Evolutionary conservation across 164 flowering plant genomes (phyloP), one percentile per base, ranked within the genome.

Genomic region (Pachysandra terminalis): DNA sequence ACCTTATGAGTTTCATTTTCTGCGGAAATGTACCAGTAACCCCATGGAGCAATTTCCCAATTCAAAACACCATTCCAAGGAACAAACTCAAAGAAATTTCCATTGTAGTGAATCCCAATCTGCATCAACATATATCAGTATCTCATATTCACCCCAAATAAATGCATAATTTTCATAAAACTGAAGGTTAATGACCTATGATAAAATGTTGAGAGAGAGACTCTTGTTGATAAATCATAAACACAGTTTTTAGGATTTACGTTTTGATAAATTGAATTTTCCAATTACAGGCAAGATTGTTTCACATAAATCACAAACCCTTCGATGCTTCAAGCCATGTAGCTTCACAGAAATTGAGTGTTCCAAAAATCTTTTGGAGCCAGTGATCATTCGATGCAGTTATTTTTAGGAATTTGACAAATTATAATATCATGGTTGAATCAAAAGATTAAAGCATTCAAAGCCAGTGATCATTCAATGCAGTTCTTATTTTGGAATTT

Each of bases 31-130:
- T 70, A 71, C 99, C 99, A 95, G 69, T 77, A 77, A 65, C 99
- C 99, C 99, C 99, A 95, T 73, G 81, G 83, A 75, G 85, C 71
- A 64, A 92, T 67, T 78, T 95, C 97, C 96, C 96, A 95, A 19
- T 48, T 77, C n/a, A 95, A 84, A 69, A 68, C 75, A 58, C 94
- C 96, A 80, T 86, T 89, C 99, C 99, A 95, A 65, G 99, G 99
- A 17, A 90, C 99, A 82, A 92, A 95, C 81, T 95, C 99, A 82
- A 90, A 89, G 77, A 95, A 89, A 56, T 55, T 73, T 63, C 93
- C 97, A 69, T 73, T 82, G 75, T 75, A 85, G 71, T 95, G 99
- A 73, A 95, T 77, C 68, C 96, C 97, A 74, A 95, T 71, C 99
- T 95, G 83, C 85, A 83, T 8, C 21, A 52, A 56, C 51, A 21